Evolutionary conservation across 768 basidiomycete genomes (phyloP), one percentile per base, ranked within the genome.

Genomic region (Collybia sordida): DNA sequence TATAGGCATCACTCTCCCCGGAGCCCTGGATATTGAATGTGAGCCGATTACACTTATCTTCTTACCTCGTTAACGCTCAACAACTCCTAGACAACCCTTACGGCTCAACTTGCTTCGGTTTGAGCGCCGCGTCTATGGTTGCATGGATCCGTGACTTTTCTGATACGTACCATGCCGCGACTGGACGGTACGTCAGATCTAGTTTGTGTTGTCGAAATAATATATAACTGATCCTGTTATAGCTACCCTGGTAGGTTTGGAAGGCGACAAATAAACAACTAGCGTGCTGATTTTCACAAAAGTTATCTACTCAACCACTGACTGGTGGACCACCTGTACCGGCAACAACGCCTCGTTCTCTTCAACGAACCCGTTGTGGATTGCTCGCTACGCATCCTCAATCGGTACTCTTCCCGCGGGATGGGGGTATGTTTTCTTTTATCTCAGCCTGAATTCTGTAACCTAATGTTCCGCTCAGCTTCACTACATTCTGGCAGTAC

Each of bases 261-360:
- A 40, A 38, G 17, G 36, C 40, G 35, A 24, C 3, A n/a, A 31
- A 11, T 4, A 14, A 31, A 31, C 9, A 2, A 31, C 14, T 25
- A 17, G 15, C 9, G 18, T 42, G 14, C 27, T 37, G 36, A 7
- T 18, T 0, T 37, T 15, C 12, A 38, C 43, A 2, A 4, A 47
- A 78, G 80, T 80, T 35, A 82, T 85, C 49, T 86, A 86, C 55
- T 80, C 80, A 23, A 82, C 79, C 3, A 84, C 81, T 9, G 69
- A 77, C 60, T 87, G 85, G 85, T 88, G 86, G 86, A 78, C 56
- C 8, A 73, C 71, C 7, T 88, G 86, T 62, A 87, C 86, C 2
- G 82, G 79, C 0, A 80, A 83, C 61, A 80, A 74, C 48, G 65
- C 69, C 12, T 66, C 64, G 3, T 86, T 87, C 53, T 73, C 60